Conservation (phyloP, 176 grass and related monocot species). For the Musa schizocarpa region DNA sequence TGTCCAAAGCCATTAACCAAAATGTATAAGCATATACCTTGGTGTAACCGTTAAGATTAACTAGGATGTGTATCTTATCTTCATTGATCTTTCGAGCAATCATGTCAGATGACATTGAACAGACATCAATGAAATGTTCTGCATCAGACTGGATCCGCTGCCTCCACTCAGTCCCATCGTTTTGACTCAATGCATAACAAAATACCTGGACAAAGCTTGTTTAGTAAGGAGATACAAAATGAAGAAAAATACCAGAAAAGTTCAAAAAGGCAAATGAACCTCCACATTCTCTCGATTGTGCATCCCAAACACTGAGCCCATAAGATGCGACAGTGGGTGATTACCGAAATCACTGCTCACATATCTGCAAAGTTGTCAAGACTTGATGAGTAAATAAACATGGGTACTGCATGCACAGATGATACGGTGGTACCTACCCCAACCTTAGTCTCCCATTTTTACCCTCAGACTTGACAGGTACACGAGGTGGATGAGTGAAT, state of each 20-base stretch:
- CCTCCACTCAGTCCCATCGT: slow-evolving; percentile 84
- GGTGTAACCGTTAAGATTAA: slow-evolving; percentile 93
- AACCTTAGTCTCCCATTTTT: slow-evolving; percentile 53
- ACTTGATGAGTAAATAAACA: slow-evolving; percentile 12
- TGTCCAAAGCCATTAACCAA: not conserved
- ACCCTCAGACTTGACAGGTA: slow-evolving; percentile 51
- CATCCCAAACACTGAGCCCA: slow-evolving; percentile 92
- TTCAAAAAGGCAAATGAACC: slow-evolving; percentile 25
- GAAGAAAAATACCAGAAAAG: not conserved
- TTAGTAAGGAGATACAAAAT: not conserved
- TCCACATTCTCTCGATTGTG: slow-evolving; percentile 62
- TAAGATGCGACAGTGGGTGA: slow-evolving; percentile 92
- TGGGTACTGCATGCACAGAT: not conserved
- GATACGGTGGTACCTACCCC: slow-evolving; percentile 40
- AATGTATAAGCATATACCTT: slow-evolving; percentile 37
- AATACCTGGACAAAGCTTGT: slow-evolving; percentile 37
- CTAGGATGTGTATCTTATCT: slow-evolving; percentile 75
- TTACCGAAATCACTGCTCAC: slow-evolving; percentile 92
- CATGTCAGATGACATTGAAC: slow-evolving; percentile 70
- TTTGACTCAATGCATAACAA: slow-evolving; percentile 89
- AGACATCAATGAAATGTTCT: slow-evolving; percentile 76
- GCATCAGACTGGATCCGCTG: slow-evolving; percentile 81
- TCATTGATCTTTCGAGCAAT: slow-evolving; percentile 74
- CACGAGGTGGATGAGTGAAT: slow-evolving; percentile 49
- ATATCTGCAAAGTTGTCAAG: slow-evolving; percentile 43